A percentile compares a stretch with the other conserved stretches of the same genome.
Evolutionary conservation across 164 flowering plant genomes (phyloP).

Genomic region (Nymphaea thermarum): DNA sequence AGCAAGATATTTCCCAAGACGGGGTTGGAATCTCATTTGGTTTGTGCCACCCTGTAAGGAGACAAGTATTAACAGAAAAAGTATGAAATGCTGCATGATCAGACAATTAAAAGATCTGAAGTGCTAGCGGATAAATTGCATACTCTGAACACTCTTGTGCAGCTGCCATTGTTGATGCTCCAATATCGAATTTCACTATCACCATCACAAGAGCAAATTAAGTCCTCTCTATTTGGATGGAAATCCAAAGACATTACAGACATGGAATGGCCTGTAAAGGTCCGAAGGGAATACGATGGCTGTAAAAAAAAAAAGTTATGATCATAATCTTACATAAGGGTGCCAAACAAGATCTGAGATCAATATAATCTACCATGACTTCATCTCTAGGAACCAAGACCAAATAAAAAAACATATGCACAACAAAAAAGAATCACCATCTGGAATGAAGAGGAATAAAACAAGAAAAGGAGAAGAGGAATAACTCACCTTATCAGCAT

Average conservation of each 20-base stretch:
- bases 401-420: not conserved
- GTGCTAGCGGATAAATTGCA: too few relatives aligned
- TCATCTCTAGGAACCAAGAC: not conserved
- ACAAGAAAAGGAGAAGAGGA: not conserved
- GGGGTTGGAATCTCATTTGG: conserved; percentile 67
- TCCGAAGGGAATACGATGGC: conserved; percentile 63
- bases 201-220: conserved; percentile 67
- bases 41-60: conserved; percentile 42
- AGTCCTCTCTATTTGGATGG: conserved; percentile 67
- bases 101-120: not conserved
- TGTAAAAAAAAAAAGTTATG: conserved; percentile 15
- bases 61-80: not conserved
- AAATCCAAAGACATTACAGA: conserved; percentile 68
- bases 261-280: conserved; percentile 56
- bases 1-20: conserved; percentile 53
- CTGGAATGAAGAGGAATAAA: not conserved
- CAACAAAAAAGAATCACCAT: not conserved
- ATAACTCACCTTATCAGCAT: conserved; percentile 62
- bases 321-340: too few relatives aligned
- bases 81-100: too few relatives aligned
- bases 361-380: too few relatives aligned
- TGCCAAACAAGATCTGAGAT: too few relatives aligned
- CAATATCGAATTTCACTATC: conserved; percentile 70
- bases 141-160: conserved; percentile 53
- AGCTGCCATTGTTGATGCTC: conserved; percentile 68